phyloP scores from a whole-genome alignment of 1,284 basidiomycete genomes.

The Xerocomus nothofagi region DNA sequence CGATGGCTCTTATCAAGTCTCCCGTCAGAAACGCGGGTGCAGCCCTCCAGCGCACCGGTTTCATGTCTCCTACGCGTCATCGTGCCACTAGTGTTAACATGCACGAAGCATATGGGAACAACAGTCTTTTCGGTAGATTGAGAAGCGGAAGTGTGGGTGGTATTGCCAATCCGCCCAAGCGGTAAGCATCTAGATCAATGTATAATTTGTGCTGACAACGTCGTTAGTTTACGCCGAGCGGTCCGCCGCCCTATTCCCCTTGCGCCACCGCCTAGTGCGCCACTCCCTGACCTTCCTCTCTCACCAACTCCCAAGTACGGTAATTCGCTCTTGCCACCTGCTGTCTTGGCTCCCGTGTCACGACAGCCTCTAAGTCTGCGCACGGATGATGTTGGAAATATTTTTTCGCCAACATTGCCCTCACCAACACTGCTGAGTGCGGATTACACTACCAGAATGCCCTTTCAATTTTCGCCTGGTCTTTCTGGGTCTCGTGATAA shows the following conservation, averaged over 20 bases:
- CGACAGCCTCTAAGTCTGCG: conserved; percentile 26
- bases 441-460: conserved; percentile 11
- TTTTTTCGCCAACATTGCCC: conserved; percentile 1
- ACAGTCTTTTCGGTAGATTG: conserved; percentile 45
- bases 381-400: conserved; percentile 12
- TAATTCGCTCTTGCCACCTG: conserved; percentile 20
- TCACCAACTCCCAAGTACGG: conserved; percentile 21
- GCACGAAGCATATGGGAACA: conserved; percentile 31
- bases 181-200: conserved; percentile 33
- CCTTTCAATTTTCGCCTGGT: conserved; percentile 12
- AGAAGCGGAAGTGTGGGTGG: conserved; percentile 48
- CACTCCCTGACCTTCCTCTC: conserved; percentile 35
- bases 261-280: conserved; percentile 35
- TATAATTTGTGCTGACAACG: conserved; percentile 5
- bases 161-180: conserved; percentile 29
- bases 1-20: conserved; percentile 52
- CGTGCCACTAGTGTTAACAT: conserved; percentile 43
- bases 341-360: conserved; percentile 13
- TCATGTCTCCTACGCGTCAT: conserved; percentile 38
- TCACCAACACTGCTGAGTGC: conserved; percentile 12
- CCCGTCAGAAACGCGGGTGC: conserved; percentile 46
- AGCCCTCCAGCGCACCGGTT: conserved; percentile 46
- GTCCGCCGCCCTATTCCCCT: conserved; percentile 31
- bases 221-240: conserved; percentile 33
- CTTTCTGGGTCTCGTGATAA: conserved; percentile 8